These are phyloP conservation scores for Mortierella sp. DNA, from an alignment of 371 early-diverging fungal species.

Conservation along the genomic window DNA sequence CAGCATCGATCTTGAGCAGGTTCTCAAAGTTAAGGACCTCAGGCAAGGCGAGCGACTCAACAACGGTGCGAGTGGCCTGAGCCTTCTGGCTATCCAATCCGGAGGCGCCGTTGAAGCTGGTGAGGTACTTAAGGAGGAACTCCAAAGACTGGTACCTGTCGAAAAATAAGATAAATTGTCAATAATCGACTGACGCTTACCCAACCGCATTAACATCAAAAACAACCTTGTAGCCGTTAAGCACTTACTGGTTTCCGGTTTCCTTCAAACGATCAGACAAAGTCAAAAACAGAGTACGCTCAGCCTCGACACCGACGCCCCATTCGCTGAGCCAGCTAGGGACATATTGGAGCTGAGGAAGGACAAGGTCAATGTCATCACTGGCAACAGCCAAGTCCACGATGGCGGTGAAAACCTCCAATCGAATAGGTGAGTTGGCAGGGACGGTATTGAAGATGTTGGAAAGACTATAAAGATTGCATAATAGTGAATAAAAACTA, in stretches of 20 bases:
- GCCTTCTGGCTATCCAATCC: constrained; percentile 61
- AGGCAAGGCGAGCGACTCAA: constrained; percentile 77
- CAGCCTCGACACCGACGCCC: constrained; percentile 71
- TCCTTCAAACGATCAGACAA: constrained; percentile 76
- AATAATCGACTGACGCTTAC: neutral
- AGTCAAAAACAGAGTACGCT: constrained; percentile 72
- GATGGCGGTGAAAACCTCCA: constrained; percentile 80
- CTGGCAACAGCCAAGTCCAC: constrained; percentile 79
- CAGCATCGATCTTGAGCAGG: constrained; percentile 73
- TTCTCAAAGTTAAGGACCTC: constrained; percentile 86
- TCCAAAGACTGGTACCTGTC: constrained; percentile 24
- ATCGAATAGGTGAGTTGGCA: constrained; percentile 73
- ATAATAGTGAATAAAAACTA: neutral
- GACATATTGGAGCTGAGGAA: constrained; percentile 73
- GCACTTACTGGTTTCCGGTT: constrained; percentile 72
- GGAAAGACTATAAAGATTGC: constrained; percentile 68
- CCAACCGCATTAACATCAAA: neutral
- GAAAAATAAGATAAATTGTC: constrained; percentile 31
- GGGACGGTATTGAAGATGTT: constrained; percentile 87
- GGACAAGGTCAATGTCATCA: constrained; percentile 79
- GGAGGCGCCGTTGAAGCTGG: constrained; percentile 63
- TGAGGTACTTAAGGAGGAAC: constrained; percentile 70
- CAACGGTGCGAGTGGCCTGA: constrained; percentile 52
- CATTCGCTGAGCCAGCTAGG: constrained; percentile 83
- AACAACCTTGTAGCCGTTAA: neutral